Base-by-base conservation (phyloP, 371 early-diverging fungal genomes). In the Lichtheimia hyalospora region DNA sequence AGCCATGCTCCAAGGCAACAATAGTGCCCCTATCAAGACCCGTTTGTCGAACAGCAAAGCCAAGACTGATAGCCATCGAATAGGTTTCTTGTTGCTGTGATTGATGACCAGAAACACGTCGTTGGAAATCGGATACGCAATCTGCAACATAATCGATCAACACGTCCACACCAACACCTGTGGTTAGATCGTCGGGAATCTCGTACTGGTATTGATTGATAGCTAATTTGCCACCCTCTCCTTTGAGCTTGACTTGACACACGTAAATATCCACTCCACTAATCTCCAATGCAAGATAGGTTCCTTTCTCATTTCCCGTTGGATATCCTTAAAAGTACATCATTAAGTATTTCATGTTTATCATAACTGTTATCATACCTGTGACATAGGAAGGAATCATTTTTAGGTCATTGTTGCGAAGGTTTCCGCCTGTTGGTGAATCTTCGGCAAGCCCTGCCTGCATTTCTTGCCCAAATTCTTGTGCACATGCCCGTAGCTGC, bases 261-360 rank as follows among this genome's bases (percentile, higher is more conserved):
- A 72, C 76, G 50, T 79, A 76, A 25, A 79, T 74, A 60, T 79
- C 80, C 43, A 79, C 89, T 27, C 96, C 97, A 48, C 94, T 93
- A 40, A 96, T 84, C 71, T 97, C 97, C 49, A 97, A 81, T 25
- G 95, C 95, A 18, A 97, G 81, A 75, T 86, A 94, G 20, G 87
- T 84, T n/a, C 96, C 96, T 28, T 83, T 87, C 65, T 96, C 96
- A 54, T 83, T 69, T 28, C 96, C 96, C 18, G 87, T 87, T 15
- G 96, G 96, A 52, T 79, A 73, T 2, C 77, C 81, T 77, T 23
- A 34, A 34, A 8, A 34, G 34, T 4, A 34, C 6, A 34, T 34
- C 34, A 34, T 10, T 34, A 34, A 8, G 25, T 8, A 34, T 8
- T 10, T 8, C 34, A 34, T 10, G 34, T 10, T 34, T 2, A 34